Conservation (phyloP, 2,329 filamentous ascomycete genomes). For the Colletotrichum kahawae region DNA sequence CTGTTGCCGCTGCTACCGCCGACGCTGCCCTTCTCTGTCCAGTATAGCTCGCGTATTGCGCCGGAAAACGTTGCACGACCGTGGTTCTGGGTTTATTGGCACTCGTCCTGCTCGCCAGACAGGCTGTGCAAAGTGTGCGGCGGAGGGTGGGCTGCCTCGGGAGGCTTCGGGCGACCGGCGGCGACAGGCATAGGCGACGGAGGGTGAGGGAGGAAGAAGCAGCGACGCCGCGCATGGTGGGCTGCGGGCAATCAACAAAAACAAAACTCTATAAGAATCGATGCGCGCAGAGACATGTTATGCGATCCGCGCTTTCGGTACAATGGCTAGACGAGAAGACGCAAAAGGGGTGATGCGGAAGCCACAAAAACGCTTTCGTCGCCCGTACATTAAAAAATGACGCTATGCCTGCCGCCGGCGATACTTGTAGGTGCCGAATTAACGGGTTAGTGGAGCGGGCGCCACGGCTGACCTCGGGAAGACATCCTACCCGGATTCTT, state of each 20-base stretch:
- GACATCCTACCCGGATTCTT: neutral
- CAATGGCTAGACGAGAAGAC: neutral
- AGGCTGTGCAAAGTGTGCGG: constrained; percentile 1
- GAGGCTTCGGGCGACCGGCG: neutral
- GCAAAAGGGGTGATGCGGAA: neutral
- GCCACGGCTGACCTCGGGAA: constrained; percentile 2
- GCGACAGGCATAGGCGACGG: neutral
- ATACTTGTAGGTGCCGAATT: constrained; percentile 16
- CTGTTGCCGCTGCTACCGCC: constrained; percentile 11
- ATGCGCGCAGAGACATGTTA: constrained; percentile 4
- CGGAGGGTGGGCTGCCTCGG: neutral
- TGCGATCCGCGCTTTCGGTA: constrained; percentile 12
- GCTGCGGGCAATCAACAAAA: neutral
- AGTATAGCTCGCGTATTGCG: neutral
- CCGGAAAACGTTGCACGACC: neutral
- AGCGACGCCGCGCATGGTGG: constrained; percentile 11
- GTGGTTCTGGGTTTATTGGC: neutral
- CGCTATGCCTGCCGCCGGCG: constrained; percentile 18
- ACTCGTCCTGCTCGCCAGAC: neutral
- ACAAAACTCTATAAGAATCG: constrained; percentile 2
- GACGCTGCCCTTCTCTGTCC: constrained; percentile 15
- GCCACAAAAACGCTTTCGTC: neutral
- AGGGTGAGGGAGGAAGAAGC: neutral
- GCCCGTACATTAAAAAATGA: constrained; percentile 6
- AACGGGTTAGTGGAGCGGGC: neutral